These are phyloP conservation scores for Penicillium macrosclerotiorum DNA, from an alignment of 495 filamentous ascomycete species.

Conservation along the genomic window DNA sequence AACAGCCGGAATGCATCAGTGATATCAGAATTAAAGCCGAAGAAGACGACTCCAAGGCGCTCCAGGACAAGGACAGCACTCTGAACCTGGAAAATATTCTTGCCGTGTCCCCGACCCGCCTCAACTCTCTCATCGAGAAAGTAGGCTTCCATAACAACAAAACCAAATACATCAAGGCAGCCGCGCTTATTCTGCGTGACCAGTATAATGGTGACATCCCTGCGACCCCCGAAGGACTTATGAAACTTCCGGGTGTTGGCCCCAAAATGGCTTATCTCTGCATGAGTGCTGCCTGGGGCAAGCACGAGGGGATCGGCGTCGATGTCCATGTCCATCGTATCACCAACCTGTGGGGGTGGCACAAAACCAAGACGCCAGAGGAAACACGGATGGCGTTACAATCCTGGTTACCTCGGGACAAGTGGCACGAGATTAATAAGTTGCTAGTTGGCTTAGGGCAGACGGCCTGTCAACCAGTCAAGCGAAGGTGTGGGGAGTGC, in stretches of 20 bases:
- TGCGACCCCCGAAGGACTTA: slow-evolving; percentile 71
- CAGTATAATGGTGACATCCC: slow-evolving; percentile 77
- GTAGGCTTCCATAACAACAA: slow-evolving; percentile 98
- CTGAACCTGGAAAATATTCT: slow-evolving; percentile 81
- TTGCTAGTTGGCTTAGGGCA: slow-evolving; percentile 90
- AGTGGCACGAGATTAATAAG: slow-evolving; percentile 94
- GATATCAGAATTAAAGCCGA: slow-evolving; percentile 13
- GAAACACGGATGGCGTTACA: slow-evolving; percentile 77
- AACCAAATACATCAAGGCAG: slow-evolving; percentile 80
- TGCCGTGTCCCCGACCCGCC: slow-evolving; percentile 59
- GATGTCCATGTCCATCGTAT: slow-evolving; percentile 81
- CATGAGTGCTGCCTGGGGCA: slow-evolving; percentile 68
- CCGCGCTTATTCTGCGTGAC: slow-evolving; percentile 71
- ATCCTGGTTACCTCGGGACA: slow-evolving; percentile 79
- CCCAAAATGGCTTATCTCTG: slow-evolving; percentile 98
- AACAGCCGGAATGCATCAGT: neutral
- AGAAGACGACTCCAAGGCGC: slow-evolving; percentile 18
- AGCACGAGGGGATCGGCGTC: slow-evolving; percentile 61
- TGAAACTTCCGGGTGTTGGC: slow-evolving; percentile 83
- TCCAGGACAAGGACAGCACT: slow-evolving; percentile 44
- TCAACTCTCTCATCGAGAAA: slow-evolving; percentile 78
- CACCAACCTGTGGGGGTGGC: slow-evolving; percentile 95
- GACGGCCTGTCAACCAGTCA: slow-evolving; percentile 80
- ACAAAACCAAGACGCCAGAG: slow-evolving; percentile 79
- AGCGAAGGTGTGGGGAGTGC: slow-evolving; percentile 79